Percentiles rank a stretch among this genome's conserved stretches.
Evolutionary conservation across 2,329 filamentous ascomycete species (phyloP).

Genomic region (Pseudonectria buxi): DNA sequence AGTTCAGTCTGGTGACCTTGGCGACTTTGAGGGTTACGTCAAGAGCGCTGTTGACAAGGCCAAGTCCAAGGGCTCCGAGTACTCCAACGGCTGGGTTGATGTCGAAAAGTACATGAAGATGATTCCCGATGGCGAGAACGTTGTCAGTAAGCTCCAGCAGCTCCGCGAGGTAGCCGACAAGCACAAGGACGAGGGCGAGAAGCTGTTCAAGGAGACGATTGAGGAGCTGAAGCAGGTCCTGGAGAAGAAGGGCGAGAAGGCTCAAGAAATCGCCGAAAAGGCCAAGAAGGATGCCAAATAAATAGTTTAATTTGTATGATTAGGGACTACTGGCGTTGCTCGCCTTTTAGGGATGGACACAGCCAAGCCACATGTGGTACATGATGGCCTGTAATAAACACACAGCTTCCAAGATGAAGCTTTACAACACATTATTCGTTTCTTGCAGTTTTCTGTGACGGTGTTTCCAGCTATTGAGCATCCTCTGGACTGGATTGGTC

Average conservation of each 20-base stretch:
- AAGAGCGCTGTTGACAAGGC: constrained; percentile 23
- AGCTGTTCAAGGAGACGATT: constrained; percentile 61
- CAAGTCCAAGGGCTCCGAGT: constrained; percentile 41
- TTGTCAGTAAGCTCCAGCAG: constrained; percentile 59
- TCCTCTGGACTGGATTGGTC: too few species aligned
- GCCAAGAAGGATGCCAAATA: constrained; percentile 43
- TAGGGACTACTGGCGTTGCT: too few species aligned
- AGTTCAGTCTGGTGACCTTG: constrained; percentile 53
- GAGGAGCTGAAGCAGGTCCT: constrained; percentile 60
- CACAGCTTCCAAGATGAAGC: too few species aligned
- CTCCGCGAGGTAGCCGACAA: constrained; percentile 59
- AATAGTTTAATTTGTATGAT: neutral
- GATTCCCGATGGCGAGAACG: constrained; percentile 57
- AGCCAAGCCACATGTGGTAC: too few species aligned
- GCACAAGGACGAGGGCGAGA: constrained; percentile 63
- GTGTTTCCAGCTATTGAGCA: too few species aligned
- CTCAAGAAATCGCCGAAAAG: constrained; percentile 52
- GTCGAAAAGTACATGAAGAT: constrained; percentile 58
- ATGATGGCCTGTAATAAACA: too few species aligned
- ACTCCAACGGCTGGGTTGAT: constrained; percentile 36
- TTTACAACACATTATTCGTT: too few species aligned
- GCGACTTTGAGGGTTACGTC: constrained; percentile 33
- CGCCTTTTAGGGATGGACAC: too few species aligned
- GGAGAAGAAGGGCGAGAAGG: constrained; percentile 50
- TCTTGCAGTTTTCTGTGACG: too few species aligned